Base-by-base conservation (phyloP, 2,329 filamentous ascomycete species). In the Fusarium decemcellulare region DNA sequence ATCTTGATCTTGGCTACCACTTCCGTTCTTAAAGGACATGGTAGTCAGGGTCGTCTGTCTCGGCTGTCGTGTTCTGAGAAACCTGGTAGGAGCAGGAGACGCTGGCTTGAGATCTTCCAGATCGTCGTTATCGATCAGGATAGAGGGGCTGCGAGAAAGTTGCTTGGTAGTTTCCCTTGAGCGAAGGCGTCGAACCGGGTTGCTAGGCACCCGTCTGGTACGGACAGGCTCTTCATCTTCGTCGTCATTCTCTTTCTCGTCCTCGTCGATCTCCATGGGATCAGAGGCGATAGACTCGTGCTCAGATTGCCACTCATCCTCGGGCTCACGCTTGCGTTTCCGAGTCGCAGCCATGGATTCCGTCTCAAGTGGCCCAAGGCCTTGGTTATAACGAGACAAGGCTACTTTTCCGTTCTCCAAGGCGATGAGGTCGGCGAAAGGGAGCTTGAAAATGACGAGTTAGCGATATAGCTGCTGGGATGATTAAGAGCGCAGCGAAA, bases 341-440 rank as follows among this genome's bases (percentile, higher is more conserved):
- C 68, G 72, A 42, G 61, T 32, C 2, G 30, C 18, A 10, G 44
- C 32, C n/a, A 65, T 57, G 63, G 73, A 74, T 36, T 70, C 52
- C 46, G 59, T 73, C 10, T 65, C 63, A 11, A 65, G 53, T 8
- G 50, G 42, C 8, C 27, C 55, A 11, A 43, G 23, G 16, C 63
- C 65, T 36, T 72, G 71, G 34, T 59, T 63, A 46, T 74, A 76
- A 6, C 47, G 63, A 47, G 65, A 54, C 10, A 83, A 64, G 6
- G 78, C 76, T 32, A 56, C 58, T 58, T 67, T 70, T 39, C 80
- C 81, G 74, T 80, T 80, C 36, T 78, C 68, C 11, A 79, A 64
- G 6, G 67, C 59, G 54, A 77, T 52, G 1, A 82, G 74, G 10
- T 80, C 63, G 18, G 73, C 61, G 23, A 76, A 68, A 16, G 74